These are phyloP conservation scores for Phyllostachys edulis DNA, from an alignment of 176 grass and related monocot species.

Conservation along the genomic window DNA sequence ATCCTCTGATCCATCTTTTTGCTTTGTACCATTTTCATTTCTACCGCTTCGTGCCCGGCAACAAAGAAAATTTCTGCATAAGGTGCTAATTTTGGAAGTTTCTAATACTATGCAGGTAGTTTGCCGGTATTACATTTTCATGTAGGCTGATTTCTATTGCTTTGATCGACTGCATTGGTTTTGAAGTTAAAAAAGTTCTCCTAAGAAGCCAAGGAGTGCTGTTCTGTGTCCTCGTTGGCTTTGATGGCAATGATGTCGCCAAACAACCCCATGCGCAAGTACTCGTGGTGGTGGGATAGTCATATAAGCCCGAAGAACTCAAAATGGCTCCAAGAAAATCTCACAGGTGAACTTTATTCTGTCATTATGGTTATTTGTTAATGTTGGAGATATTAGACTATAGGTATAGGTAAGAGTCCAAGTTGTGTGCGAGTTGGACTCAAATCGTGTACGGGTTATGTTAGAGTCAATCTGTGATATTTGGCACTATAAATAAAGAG, in stretches of 20 bases:
- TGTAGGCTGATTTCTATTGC: slow-evolving; percentile 5
- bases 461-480: too few relatives aligned
- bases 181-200: slow-evolving; percentile 17
- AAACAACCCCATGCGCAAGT: slow-evolving; percentile 65
- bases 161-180: slow-evolving; percentile 18
- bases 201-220: slow-evolving; percentile 8
- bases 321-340: slow-evolving; percentile 97
- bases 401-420: too few relatives aligned
- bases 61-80: not conserved
- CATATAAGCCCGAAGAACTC: slow-evolving; percentile 90
- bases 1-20: not conserved
- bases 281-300: slow-evolving; percentile 99
- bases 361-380: not conserved
- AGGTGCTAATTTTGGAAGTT: slow-evolving; percentile 10
- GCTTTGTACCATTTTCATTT: not conserved
- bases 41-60: not conserved
- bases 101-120: slow-evolving; percentile 39
- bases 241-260: slow-evolving; percentile 61
- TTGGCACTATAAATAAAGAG: too few relatives aligned
- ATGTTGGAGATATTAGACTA: too few relatives aligned
- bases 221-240: slow-evolving; percentile 15
- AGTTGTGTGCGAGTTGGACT: too few relatives aligned
- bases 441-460: too few relatives aligned
- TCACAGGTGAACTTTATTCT: slow-evolving; percentile 50
- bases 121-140: slow-evolving; percentile 4